Conservation (phyloP, 2,329 filamentous ascomycete species). For the Microdochium paspali region DNA sequence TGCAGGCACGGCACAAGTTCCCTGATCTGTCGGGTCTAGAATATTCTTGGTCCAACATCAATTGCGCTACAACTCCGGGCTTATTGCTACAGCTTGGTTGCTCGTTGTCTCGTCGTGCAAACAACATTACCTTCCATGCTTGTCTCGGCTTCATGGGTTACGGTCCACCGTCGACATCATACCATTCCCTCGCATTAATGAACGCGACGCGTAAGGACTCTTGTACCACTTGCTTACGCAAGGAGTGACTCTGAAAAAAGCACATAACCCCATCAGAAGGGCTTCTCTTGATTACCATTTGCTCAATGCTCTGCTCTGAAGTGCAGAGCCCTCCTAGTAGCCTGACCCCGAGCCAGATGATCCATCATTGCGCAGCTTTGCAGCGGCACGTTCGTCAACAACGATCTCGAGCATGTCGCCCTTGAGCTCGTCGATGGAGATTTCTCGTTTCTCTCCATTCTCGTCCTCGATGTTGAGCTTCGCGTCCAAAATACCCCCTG, state of each 20-base stretch:
- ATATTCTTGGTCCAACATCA: not conserved
- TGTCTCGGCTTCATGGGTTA: no score
- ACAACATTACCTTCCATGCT: no score
- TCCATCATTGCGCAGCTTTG: not conserved
- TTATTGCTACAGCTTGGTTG: no score
- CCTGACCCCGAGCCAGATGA: not conserved
- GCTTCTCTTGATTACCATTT: not conserved
- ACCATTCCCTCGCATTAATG: no score
- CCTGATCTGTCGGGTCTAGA: no score
- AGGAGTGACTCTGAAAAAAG: not conserved
- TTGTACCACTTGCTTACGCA: no score
- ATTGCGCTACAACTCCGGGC: no score
- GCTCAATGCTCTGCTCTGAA: not conserved
- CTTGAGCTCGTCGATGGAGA: conserved; percentile 4
- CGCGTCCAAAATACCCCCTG: conserved; percentile 22
- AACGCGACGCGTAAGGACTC: no score
- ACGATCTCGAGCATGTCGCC: conserved; percentile 1
- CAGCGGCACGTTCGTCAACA: not conserved
- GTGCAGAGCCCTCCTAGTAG: not conserved
- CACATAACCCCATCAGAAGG: not conserved
- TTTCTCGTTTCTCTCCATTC: conserved; percentile 20
- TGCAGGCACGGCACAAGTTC: no score
- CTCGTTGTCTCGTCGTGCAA: no score
- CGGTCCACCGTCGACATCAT: no score
- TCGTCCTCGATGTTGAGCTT: conserved; percentile 23